Base-by-base conservation (phyloP, 345 rosid genomes). In the Citrus medica region DNA sequence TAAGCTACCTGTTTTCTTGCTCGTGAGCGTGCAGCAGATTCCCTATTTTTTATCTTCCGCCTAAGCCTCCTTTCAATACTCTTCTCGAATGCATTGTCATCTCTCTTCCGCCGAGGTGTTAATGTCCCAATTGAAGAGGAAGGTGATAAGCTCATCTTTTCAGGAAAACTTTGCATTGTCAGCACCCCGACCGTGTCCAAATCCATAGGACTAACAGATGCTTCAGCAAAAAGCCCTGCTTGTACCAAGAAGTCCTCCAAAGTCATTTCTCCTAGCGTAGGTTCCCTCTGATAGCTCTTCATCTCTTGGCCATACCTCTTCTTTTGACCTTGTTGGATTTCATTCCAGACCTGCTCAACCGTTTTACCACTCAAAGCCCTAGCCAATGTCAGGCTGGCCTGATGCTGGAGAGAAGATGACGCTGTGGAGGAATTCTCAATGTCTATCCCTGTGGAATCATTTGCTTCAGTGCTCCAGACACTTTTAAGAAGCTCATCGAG, bases 1-100 rank as follows among this genome's bases (percentile, higher is more conserved):
- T 46, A 46, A 46, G 46, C 51, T 22, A 87, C 92, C 88, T 89
- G 90, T 78, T 88, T 91, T 82, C 92, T 88, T 61, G 91, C 94
- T 79, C 91, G 85, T 2, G 92, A 89, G 9, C 89, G 88, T 5
- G 94, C 92, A 67, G 91, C 94, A 21, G 94, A 91, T 82, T 91
- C 94, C 84, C 94, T 84, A 79, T 91, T 91, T 89, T 91, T 91
- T 55, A 91, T 89, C 83, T 91, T 91, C 82, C 94, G 83, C 83
- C 75, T 86, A 75, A 89, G 69, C 86, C 88, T 89, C 87, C 88
- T 83, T 27, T 90, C 94, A 12, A 83, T 69, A 62, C 81, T 82
- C 81, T 67, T 90, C 80, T 90, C 92, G 56, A 84, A 42, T 24
- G 84, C 76, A 63, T 83, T 88, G 0, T 79, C 71, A 80, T 75